phyloP scores from a whole-genome alignment of 257 asterid genomes.

The Solanum infundibuliforme region DNA sequence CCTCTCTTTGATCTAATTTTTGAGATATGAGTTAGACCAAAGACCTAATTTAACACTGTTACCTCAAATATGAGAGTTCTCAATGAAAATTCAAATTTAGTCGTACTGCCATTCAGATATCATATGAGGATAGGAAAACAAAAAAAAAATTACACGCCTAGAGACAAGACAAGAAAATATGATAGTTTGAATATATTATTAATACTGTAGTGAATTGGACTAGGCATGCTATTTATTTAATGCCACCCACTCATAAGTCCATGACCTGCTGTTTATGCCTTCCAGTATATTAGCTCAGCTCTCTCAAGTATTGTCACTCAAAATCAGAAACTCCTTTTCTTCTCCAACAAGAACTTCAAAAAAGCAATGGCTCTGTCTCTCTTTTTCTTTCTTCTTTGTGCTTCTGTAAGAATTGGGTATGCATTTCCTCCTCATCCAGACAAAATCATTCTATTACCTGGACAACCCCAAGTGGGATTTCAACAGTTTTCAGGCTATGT shows the following conservation, averaged over 20 bases:
- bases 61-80: accelerated
- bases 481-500: conserved; percentile 62
- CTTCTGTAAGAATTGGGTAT: conserved; percentile 9
- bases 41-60: neutral
- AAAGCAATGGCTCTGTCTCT: conserved; percentile 14
- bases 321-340: neutral
- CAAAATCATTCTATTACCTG: conserved; percentile 42
- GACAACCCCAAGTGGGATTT: conserved; percentile 51
- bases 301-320: neutral
- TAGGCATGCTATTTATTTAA: conserved; percentile 37
- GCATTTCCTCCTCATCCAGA: conserved; percentile 34
- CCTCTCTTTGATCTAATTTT: too few species aligned
- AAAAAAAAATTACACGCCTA: conserved; percentile 5
- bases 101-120: accelerated
- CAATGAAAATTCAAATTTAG: accelerated
- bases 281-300: conserved; percentile 1
- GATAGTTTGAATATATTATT: conserved; percentile 2
- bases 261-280: conserved; percentile 34
- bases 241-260: conserved; percentile 21
- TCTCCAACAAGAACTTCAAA: neutral
- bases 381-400: conserved; percentile 22
- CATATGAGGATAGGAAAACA: neutral
- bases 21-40: accelerated
- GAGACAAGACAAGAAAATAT: conserved; percentile 4
- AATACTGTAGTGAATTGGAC: neutral